These are phyloP conservation scores for Euphorbia peplus DNA, from an alignment of 345 rosid genomes.

Conservation along the genomic window DNA sequence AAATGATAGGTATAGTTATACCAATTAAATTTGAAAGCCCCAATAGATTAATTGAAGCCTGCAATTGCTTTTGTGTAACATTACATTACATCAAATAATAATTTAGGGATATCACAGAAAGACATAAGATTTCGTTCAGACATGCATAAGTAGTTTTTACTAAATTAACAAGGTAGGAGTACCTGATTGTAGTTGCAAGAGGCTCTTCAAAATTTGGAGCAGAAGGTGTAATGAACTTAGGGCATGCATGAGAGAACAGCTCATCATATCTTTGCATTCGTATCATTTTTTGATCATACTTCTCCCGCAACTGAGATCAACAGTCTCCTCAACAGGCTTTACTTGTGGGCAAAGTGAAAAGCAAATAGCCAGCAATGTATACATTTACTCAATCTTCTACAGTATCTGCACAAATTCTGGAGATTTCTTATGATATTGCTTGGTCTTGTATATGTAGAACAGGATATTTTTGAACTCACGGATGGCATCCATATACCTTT, in stretches of 20 bases:
- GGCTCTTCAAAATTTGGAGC: conserved; percentile 95
- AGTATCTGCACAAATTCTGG: conserved; percentile 90
- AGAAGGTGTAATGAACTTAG: conserved; percentile 95
- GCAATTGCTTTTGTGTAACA: neutral
- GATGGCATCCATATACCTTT: conserved; percentile 89
- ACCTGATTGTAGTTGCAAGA: conserved; percentile 93
- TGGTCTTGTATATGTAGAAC: conserved; percentile 84
- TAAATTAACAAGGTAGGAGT: neutral
- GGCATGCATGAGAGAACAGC: conserved; percentile 98
- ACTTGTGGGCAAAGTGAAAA: conserved; percentile 92
- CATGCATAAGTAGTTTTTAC: neutral
- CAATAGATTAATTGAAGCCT: neutral
- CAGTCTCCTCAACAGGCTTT: conserved; percentile 89
- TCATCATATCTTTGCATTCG: conserved; percentile 94
- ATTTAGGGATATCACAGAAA: neutral
- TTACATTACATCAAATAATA: neutral
- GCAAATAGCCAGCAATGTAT: conserved; percentile 78
- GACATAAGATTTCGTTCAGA: neutral
- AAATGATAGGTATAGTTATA: too few relatives aligned
- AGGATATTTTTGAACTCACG: conserved; percentile 95
- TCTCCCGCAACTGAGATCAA: conserved; percentile 83
- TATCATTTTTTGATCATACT: conserved; percentile 95
- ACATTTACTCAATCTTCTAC: conserved; percentile 99
- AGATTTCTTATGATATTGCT: conserved; percentile 89
- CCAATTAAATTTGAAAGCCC: neutral